Percentiles rank a stretch among this genome's conserved stretches.
phyloP scores from a whole-genome alignment of 441 rosid genomes.

The Pelargonium cotyledonis region DNA sequence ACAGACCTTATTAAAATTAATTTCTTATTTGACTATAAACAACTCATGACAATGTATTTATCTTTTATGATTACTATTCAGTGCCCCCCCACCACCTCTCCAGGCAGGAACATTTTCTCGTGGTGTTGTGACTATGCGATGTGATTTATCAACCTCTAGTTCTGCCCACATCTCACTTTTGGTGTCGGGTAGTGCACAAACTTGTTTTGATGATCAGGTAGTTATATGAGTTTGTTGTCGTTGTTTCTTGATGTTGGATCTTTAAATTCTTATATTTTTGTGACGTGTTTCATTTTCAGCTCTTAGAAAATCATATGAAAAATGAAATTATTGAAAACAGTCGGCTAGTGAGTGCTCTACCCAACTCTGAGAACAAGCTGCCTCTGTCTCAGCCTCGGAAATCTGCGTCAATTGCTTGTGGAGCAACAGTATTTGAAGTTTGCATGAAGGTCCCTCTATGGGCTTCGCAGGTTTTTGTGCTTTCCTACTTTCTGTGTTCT shows the following conservation, averaged over 20 bases:
- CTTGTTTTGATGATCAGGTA: slow-evolving; percentile 7
- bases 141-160: slow-evolving; percentile 5
- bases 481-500: not conserved
- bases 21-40: not conserved
- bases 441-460: slow-evolving; percentile 5
- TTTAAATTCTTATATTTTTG: not conserved
- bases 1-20: not conserved
- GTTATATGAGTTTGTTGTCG: not conserved
- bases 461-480: not conserved
- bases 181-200: slow-evolving; percentile 8
- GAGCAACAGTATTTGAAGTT: slow-evolving; percentile 6
- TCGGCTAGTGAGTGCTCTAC: not conserved
- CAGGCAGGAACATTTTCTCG: slow-evolving; percentile 8
- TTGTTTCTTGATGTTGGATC: not conserved
- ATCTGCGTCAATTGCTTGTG: not conserved
- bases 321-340: slow-evolving; percentile 3
- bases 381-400: slow-evolving; percentile 2
- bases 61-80: not conserved
- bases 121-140: slow-evolving; percentile 7
- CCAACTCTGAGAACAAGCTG: slow-evolving; percentile 2
- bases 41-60: not conserved
- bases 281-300: not conserved
- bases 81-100: slow-evolving; percentile 5
- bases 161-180: not conserved
- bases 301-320: slow-evolving; percentile 5